These are phyloP conservation scores for Mycena maculata DNA, from an alignment of 768 basidiomycete species.

Conservation along the genomic window DNA sequence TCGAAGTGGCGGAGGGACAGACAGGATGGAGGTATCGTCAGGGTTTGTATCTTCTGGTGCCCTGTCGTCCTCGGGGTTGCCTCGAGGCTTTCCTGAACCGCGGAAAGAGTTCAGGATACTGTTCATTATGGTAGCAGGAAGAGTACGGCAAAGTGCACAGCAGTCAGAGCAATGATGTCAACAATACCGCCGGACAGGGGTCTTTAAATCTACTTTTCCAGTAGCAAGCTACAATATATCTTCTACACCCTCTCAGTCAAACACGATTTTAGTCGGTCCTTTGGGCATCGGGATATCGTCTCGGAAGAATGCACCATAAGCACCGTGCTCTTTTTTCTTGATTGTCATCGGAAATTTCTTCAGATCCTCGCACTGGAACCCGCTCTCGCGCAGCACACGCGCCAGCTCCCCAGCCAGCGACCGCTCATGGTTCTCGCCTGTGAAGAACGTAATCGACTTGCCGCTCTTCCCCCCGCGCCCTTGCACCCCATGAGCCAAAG, in stretches of 20 bases:
- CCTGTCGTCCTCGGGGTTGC: conserved; percentile 72
- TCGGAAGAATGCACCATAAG: conserved; percentile 88
- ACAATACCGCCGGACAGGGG: conserved; percentile 5
- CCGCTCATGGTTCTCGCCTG: conserved; percentile 87
- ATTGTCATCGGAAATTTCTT: conserved; percentile 95
- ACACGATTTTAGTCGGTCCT: conserved; percentile 83
- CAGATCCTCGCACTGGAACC: conserved; percentile 80
- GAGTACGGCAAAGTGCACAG: conserved; percentile 21
- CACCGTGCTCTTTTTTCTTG: conserved; percentile 94
- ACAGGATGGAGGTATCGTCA: conserved; percentile 92
- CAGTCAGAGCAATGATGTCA: neutral
- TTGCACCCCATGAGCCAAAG: conserved; percentile 42
- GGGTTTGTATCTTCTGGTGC: conserved; percentile 86
- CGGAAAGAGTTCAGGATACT: conserved; percentile 76
- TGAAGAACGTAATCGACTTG: conserved; percentile 96
- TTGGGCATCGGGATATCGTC: conserved; percentile 71
- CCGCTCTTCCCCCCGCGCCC: conserved; percentile 92
- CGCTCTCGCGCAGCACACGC: conserved; percentile 88
- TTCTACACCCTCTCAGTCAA: conserved; percentile 49
- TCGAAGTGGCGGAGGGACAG: conserved; percentile 50
- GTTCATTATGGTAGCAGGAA: conserved; percentile 69
- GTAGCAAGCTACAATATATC: too few species aligned
- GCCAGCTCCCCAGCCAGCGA: conserved; percentile 93
- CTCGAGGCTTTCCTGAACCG: conserved; percentile 67
- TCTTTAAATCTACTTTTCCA: neutral